Evolutionary conservation across 208 protist genomes (phyloP), one percentile per base, ranked within the genome.

Genomic region (Giardia muris): DNA sequence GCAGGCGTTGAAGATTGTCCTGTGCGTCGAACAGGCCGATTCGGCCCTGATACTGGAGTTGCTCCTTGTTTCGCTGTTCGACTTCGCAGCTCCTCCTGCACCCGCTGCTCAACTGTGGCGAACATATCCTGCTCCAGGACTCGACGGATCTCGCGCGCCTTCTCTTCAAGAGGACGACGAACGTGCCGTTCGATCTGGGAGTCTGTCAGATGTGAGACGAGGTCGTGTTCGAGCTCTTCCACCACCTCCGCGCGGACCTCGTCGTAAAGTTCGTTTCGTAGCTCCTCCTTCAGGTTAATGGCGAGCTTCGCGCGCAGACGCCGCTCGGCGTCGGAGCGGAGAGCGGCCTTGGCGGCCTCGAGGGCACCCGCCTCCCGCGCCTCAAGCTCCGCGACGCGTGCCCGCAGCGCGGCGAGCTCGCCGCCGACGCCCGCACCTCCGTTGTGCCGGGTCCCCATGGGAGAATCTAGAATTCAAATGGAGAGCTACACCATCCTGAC

Each of bases 401-500:
- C n/a, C n/a, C n/a, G n/a, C n/a, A n/a, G n/a, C n/a, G n/a, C n/a
- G n/a, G n/a, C n/a, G n/a, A n/a, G n/a, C n/a, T n/a, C n/a, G n/a
- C n/a, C n/a, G n/a, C n/a, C n/a, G n/a, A n/a, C n/a, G n/a, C n/a
- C n/a, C n/a, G n/a, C n/a, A n/a, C n/a, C n/a, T n/a, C n/a, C n/a
- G n/a, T n/a, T n/a, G n/a, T n/a, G n/a, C n/a, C n/a, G n/a, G n/a
- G n/a, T n/a, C n/a, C n/a, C n/a, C n/a, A n/a, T n/a, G n/a, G n/a
- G n/a, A n/a, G n/a, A n/a, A n/a, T n/a, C n/a, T n/a, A n/a, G n/a
- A n/a, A n/a, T n/a, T n/a, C n/a, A n/a, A n/a, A 90, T 90, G 87
- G 42, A 90, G 48, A 90, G 48, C 43, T 90, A 90, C 45, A 90
- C 87, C 42, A 47, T 90, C 46, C 0, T 90, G 0, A 90, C n/a